phyloP scores from a whole-genome alignment of 176 grass and related monocot genomes.

The Ensete glaucum region DNA sequence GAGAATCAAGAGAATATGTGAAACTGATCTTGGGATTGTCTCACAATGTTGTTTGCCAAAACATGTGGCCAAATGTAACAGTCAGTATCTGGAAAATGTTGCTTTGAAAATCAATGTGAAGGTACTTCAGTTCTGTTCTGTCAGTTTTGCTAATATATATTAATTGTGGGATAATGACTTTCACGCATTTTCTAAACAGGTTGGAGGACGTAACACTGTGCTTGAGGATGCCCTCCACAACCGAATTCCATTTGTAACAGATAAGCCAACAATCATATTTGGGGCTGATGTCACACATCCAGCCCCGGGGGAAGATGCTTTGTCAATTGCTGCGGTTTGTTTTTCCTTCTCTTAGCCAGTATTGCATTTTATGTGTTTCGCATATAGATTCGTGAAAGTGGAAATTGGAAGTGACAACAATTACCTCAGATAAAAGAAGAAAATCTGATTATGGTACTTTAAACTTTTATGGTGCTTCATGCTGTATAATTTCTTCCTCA shows the following conservation, averaged over 20 bases:
- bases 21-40: slow-evolving; percentile 65
- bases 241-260: slow-evolving; percentile 16
- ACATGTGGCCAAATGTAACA: slow-evolving; percentile 32
- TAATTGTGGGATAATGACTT: neutral
- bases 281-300: slow-evolving; percentile 22
- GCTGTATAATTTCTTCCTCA: neutral
- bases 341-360: neutral
- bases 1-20: slow-evolving; percentile 56
- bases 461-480: neutral
- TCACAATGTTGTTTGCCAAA: slow-evolving; percentile 74
- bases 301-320: slow-evolving; percentile 13
- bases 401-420: neutral
- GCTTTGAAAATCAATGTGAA: slow-evolving; percentile 88
- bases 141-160: neutral
- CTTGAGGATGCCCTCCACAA: slow-evolving; percentile 10
- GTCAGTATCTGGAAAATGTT: slow-evolving; percentile 71
- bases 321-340: slow-evolving; percentile 55
- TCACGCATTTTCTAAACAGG: neutral
- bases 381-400: neutral
- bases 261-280: slow-evolving; percentile 26
- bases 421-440: neutral
- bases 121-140: slow-evolving; percentile 20
- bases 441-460: neutral
- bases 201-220: slow-evolving; percentile 25
- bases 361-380: neutral